Conservation (phyloP, 2,329 filamentous ascomycete species). For the Trichoderma guizhouense region DNA sequence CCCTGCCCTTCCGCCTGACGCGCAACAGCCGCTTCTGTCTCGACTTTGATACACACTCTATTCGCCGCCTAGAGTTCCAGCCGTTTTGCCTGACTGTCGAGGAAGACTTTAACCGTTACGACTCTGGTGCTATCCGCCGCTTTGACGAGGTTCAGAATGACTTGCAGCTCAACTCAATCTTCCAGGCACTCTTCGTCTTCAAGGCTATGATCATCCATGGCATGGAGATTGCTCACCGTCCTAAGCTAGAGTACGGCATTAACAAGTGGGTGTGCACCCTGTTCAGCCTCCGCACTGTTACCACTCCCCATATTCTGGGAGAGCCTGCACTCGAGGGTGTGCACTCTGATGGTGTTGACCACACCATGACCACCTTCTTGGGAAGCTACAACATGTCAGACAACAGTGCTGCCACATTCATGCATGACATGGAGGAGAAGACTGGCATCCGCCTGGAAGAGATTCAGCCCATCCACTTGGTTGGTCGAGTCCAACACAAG, state of each 20-base stretch:
- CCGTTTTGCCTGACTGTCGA: constrained; percentile 28
- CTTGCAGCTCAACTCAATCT: constrained; percentile 30
- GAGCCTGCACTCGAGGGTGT: constrained; percentile 33
- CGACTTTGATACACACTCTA: constrained; percentile 25
- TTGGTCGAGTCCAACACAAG: constrained; percentile 26
- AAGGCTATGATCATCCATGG: constrained; percentile 30
- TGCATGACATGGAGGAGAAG: constrained; percentile 29
- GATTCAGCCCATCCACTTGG: constrained; percentile 24
- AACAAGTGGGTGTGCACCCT: constrained; percentile 29
- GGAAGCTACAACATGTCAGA: constrained; percentile 29
- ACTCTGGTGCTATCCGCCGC: constrained; percentile 28
- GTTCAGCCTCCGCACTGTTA: constrained; percentile 31
- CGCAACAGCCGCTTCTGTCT: constrained; percentile 29
- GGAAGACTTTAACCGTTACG: constrained; percentile 32
- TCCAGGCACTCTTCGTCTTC: constrained; percentile 32
- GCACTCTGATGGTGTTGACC: constrained; percentile 32
- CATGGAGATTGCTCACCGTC: constrained; percentile 22
- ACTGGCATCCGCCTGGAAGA: constrained; percentile 25
- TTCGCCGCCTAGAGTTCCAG: constrained; percentile 31
- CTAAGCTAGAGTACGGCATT: constrained; percentile 28
- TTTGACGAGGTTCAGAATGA: constrained; percentile 30
- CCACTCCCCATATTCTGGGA: constrained; percentile 27
- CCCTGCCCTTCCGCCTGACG: constrained; percentile 27
- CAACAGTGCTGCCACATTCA: constrained; percentile 30
- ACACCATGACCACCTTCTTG: constrained; percentile 33